A percentile compares a stretch with the other conserved stretches of the same genome.
phyloP scores from a whole-genome alignment of 2,329 filamentous ascomycete species.

The Fusarium dlaminii region DNA sequence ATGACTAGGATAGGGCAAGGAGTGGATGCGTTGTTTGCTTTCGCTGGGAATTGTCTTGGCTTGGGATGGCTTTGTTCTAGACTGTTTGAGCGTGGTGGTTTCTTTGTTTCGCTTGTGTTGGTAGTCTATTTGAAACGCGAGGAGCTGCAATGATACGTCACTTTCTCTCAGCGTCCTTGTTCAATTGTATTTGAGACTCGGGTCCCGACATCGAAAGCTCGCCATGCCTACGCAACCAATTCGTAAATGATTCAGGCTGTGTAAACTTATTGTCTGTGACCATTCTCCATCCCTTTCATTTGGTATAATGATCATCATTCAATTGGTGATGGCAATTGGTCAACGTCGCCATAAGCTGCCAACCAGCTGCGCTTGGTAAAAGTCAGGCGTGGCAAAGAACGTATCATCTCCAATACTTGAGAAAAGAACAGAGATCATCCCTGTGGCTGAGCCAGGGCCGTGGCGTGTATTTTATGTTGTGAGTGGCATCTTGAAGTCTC shows the following conservation, averaged over 20 bases:
- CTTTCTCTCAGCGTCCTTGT: not conserved
- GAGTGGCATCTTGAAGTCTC: not conserved
- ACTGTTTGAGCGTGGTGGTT: conserved; percentile 4
- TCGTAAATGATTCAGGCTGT: conserved; percentile 5
- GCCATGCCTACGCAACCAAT: not conserved
- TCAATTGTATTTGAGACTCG: not conserved
- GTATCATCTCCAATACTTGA: not conserved
- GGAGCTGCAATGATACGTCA: not conserved
- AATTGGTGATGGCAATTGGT: not conserved
- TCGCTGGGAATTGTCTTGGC: not conserved
- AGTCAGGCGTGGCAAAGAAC: not conserved
- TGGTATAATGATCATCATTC: not conserved
- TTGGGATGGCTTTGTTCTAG: not conserved
- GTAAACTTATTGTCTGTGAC: not conserved
- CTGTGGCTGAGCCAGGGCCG: not conserved
- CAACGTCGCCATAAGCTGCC: not conserved
- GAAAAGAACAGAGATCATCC: not conserved
- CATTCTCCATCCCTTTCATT: not conserved
- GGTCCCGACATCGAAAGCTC: not conserved
- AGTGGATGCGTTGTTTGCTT: not conserved
- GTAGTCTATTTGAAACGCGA: conserved; percentile 13
- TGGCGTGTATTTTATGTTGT: not conserved
- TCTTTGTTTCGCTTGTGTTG: not conserved
- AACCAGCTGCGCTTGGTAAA: not conserved
- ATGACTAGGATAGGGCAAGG: not conserved